Conservation (phyloP, 305 asterid species). For the Stenogyne calaminthoides region DNA sequence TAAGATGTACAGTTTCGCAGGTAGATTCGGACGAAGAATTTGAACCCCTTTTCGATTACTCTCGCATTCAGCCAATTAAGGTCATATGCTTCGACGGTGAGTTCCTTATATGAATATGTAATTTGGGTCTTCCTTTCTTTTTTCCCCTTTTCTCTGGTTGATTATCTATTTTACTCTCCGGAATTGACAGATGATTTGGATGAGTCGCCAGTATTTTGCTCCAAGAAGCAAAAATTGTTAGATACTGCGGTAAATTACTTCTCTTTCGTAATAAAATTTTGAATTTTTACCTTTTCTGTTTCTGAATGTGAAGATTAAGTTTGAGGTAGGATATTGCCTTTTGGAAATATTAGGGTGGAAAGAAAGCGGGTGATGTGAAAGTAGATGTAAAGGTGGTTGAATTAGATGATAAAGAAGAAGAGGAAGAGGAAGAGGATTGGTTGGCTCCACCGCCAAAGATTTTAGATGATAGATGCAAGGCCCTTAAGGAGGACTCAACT, state of each 20-base stretch:
- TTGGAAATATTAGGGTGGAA: slow-evolving; percentile 45
- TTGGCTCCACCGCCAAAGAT: slow-evolving; percentile 72
- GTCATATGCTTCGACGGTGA: slow-evolving; percentile 59
- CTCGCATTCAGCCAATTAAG: slow-evolving; percentile 69
- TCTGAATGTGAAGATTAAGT: slow-evolving; percentile 3
- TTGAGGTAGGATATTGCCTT: slow-evolving; percentile 12
- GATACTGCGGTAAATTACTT: slow-evolving; percentile 43
- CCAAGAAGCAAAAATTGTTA: slow-evolving; percentile 50
- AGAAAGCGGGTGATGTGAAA: slow-evolving; percentile 39
- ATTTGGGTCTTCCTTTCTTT: not conserved
- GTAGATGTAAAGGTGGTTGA: slow-evolving; percentile 40
- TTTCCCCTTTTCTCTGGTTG: not conserved
- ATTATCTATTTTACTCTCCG: slow-evolving; percentile 9
- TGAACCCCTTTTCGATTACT: slow-evolving; percentile 90
- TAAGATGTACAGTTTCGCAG: slow-evolving; percentile 34
- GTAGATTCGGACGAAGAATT: slow-evolving; percentile 70
- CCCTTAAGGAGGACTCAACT: slow-evolving; percentile 57
- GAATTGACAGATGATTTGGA: slow-evolving; percentile 61
- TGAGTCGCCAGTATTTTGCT: slow-evolving; percentile 44
- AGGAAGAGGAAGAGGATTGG: slow-evolving; percentile 95
- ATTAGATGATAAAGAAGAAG: slow-evolving; percentile 61
- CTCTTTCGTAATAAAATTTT: slow-evolving; percentile 13
- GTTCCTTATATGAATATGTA: not conserved
- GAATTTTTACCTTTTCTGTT: not conserved
- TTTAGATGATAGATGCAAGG: slow-evolving; percentile 28